Evolutionary conservation across 192 early-diverging fungal species (phyloP).

Genomic region (Obelidium mucronatum): DNA sequence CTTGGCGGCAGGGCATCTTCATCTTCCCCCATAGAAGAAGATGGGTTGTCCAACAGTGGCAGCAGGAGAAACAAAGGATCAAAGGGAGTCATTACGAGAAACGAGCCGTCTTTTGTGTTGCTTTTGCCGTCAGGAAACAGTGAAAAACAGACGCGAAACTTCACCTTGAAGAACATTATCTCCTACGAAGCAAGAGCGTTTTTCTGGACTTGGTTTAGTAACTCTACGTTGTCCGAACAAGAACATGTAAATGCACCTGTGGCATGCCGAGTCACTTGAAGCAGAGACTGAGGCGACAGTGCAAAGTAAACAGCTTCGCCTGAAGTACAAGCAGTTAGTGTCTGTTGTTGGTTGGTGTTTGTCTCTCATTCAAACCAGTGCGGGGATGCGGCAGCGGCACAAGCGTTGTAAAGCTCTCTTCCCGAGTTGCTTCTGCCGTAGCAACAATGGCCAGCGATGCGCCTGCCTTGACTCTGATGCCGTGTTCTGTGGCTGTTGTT

Average conservation of each 20-base stretch:
- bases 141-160: neutral
- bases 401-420: neutral
- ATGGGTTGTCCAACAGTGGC: neutral
- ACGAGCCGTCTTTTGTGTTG: slow-evolving; percentile 2
- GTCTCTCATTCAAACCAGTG: neutral
- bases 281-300: neutral
- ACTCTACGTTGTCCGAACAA: neutral
- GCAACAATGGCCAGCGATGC: slow-evolving; percentile 1
- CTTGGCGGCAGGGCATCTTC: neutral
- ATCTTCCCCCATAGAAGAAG: neutral
- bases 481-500: neutral
- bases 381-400: slow-evolving; percentile 9
- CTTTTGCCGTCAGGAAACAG: neutral
- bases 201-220: neutral
- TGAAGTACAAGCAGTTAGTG: neutral
- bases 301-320: slow-evolving; percentile 5
- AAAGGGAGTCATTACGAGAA: slow-evolving; percentile 4
- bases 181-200: slow-evolving; percentile 17
- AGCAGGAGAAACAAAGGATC: slow-evolving; percentile 10
- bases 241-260: neutral
- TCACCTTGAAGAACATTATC: slow-evolving; percentile 8
- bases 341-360: neutral
- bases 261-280: slow-evolving; percentile 11
- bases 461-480: neutral
- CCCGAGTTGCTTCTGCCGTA: neutral